Base-by-base conservation (phyloP, 2,329 filamentous ascomycete species). In the Xylaria sp. region DNA sequence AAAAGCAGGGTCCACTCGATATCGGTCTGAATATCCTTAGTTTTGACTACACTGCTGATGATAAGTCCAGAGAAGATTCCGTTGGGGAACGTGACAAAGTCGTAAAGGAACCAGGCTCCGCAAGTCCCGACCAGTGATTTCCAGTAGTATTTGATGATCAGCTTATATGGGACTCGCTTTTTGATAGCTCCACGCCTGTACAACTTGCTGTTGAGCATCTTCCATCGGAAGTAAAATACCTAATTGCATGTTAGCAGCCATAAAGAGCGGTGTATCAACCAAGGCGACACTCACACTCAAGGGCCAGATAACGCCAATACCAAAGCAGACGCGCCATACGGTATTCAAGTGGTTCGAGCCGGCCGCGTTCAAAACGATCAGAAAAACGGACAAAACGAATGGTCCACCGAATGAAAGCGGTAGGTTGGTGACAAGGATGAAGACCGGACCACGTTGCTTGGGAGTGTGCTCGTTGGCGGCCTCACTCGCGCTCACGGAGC, bases 41-140 rank as follows among this genome's bases (percentile, higher is more conserved):
- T 63, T n/a, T 62, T 66, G 40, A 69, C 66, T 27, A 69, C 58
- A 29, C 58, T 66, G 27, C 63, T 63, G 53, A 69, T 69, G 35
- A 69, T 69, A 1, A 66, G 63, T 8, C 66, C 58, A 5, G 66
- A 69, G 18, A 69, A 66, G 37, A 66, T 66, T 2, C 63, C 66
- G 10, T 69, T 69, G 1, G 66, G 66, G 35, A 69, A 66, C 9
- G 62, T 66, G 44, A 69, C 63, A 27, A 69, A 69, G 27, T 69
- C 66, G 47, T 66, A 69, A n/a, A 69, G 57, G 44, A 69, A 69
- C 63, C 63, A 69, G 12, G 66, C 66, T n/a, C 63, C 66, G 47
- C 58, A 62, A 3, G 66, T 69, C 1, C 66, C 66, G 47, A 69
- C 66, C 23, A 69, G 27, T 6, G 57, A 51, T 35, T 66, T 66